A percentile compares a stretch with the other conserved stretches of the same genome.
These are phyloP conservation scores for Cymbopogon citratus DNA, from an alignment of 176 grass and related monocot species.

Conservation along the genomic window DNA sequence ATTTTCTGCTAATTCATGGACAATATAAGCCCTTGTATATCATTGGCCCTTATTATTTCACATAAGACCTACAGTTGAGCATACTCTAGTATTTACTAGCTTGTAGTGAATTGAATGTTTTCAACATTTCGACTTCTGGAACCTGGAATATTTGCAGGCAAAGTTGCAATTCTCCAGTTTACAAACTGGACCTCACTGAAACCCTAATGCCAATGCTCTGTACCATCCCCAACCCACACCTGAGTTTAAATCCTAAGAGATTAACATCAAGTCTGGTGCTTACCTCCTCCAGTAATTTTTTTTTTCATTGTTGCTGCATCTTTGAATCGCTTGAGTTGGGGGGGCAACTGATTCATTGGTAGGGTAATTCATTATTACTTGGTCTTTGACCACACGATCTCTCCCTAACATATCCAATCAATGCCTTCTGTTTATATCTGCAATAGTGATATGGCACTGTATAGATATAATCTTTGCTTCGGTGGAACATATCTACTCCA, in stretches of 20 bases:
- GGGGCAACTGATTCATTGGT: not conserved
- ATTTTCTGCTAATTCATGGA: not conserved
- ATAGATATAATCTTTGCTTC: not conserved
- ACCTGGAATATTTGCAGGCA: not conserved
- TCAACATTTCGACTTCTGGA: not conserved
- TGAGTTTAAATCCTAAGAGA: not conserved
- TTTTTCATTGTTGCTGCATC: not conserved
- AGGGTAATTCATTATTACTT: too few species aligned
- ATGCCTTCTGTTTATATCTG: not conserved
- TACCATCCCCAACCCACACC: not conserved
- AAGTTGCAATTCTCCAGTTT: not conserved
- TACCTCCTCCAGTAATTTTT: too few species aligned
- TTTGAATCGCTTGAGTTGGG: not conserved
- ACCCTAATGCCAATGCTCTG: not conserved
- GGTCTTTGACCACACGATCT: not conserved
- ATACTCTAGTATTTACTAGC: not conserved
- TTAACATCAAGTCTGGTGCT: not conserved
- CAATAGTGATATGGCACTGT: not conserved
- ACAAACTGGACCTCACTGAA: not conserved
- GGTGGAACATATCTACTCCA: not conserved
- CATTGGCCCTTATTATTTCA: not conserved
- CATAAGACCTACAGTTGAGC: not conserved
- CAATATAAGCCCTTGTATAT: not conserved
- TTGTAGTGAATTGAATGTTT: not conserved
- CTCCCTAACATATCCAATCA: not conserved